A percentile compares a stretch with the other conserved stretches of the same genome.
phyloP scores from a whole-genome alignment of 2,329 filamentous ascomycete genomes.

The Sarocladiaceae sp. region DNA sequence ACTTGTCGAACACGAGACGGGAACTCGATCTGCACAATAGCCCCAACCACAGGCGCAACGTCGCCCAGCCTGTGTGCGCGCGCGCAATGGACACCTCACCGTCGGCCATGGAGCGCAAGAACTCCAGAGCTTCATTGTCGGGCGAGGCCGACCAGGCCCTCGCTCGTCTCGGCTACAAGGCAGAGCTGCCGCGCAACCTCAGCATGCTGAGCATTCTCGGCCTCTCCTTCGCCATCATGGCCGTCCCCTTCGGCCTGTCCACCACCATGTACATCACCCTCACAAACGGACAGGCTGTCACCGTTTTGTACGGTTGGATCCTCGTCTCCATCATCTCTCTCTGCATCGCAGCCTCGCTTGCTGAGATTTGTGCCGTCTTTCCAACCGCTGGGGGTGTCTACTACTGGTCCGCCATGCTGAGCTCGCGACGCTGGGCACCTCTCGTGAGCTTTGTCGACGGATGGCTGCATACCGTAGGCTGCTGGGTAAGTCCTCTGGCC shows the following conservation, averaged over 20 bases:
- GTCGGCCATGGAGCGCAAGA: neutral
- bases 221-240: slow-evolving; percentile 45
- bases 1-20: too few species aligned
- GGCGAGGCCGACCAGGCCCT: slow-evolving; percentile 35
- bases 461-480: slow-evolving; percentile 68
- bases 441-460: slow-evolving; percentile 65
- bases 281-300: slow-evolving; percentile 66
- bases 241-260: slow-evolving; percentile 43
- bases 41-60: neutral
- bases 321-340: slow-evolving; percentile 63
- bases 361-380: slow-evolving; percentile 67
- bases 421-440: slow-evolving; percentile 54
- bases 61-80: too few species aligned
- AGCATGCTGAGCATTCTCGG: slow-evolving; percentile 42
- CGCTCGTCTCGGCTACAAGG: slow-evolving; percentile 42
- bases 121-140: neutral
- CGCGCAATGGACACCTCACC: too few species aligned
- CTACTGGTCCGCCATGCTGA: slow-evolving; percentile 66
- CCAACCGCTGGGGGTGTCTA: slow-evolving; percentile 58
- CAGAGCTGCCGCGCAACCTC: slow-evolving; percentile 43
- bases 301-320: slow-evolving; percentile 65
- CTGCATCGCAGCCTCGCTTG: slow-evolving; percentile 63
- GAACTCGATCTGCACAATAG: too few species aligned
- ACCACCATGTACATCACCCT: slow-evolving; percentile 46
- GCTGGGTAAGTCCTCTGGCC: slow-evolving; percentile 59